Base-by-base conservation (phyloP, 352 stramenopile species). In the Globisporangium recalcitrans region DNA sequence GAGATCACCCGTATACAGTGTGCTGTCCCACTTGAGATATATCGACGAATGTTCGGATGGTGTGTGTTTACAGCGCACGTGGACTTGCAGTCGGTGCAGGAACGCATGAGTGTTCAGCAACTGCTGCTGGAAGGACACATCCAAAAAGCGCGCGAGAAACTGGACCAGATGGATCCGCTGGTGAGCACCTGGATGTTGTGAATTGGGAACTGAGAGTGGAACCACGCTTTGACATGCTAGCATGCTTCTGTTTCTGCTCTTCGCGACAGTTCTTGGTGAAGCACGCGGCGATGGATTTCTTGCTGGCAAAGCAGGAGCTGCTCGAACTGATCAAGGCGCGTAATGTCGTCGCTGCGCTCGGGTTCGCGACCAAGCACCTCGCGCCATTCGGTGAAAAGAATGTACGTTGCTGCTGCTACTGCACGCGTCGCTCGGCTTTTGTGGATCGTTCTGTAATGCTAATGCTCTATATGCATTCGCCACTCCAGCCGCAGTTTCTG, bases 271-370 rank as follows among this genome's bases (percentile, higher is more conserved):
- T 92, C 54, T 44, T 92, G 24, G 71, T 80, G 36, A 79, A 75
- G 51, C 80, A 92, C 44, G 64, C 60, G 24, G 62, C 64, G 32
- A 89, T 92, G 70, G 79, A 84, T 48, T 92, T 92, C 51, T 53
- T 89, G n/a, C 66, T 92, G 44, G 79, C 79, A 24, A 92, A 92
- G 59, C 82, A 92, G 58, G 80, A 92, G 72, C 67, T 92, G 8
- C 82, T 92, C 40, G 82, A 92, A 73, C 58, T 92, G 16, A 92
- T 92, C 65, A 92, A 88, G 51, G 69, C 57, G 0, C 77, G 77
- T 19, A 69, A 89, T 40, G 74, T 89, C 53, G 75, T 78, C 29
- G 77, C 84, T 19, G 82, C 82, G n/a, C 67, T 92, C 21, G 62
- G 73, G 21, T 92, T 92, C 71, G 82, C 82, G 22, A 85, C 84